Evolutionary conservation across 2,329 filamentous ascomycete species (phyloP).

Genomic region (Aspergillus texensis): DNA sequence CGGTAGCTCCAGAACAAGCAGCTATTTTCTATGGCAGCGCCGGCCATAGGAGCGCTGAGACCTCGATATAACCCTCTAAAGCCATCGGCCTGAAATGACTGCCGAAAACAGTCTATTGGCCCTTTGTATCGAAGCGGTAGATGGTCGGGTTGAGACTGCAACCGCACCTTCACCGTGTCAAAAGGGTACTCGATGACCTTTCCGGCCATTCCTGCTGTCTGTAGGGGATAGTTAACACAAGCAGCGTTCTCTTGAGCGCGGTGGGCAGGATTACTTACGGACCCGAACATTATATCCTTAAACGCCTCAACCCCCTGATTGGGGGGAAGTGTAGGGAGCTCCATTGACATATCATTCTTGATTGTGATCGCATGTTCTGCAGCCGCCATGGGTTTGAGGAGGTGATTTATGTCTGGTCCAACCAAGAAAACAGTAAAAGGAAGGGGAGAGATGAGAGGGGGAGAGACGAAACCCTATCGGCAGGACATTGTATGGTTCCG

Average conservation of each 20-base stretch:
- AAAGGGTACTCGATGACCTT: constrained; percentile 99
- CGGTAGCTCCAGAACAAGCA: constrained; percentile 91
- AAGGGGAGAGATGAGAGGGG: constrained; percentile 7
- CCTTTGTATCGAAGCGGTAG: constrained; percentile 80
- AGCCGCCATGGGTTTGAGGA: constrained; percentile 38
- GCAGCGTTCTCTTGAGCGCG: neutral
- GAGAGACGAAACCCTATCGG: constrained; percentile 22
- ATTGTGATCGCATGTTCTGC: constrained; percentile 40
- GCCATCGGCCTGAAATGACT: constrained; percentile 81
- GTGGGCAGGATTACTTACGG: constrained; percentile 56
- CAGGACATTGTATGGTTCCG: constrained; percentile 30
- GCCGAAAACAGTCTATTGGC: constrained; percentile 88
- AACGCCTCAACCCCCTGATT: constrained; percentile 67
- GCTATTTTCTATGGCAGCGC: constrained; percentile 89
- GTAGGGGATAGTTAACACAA: neutral
- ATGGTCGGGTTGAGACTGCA: constrained; percentile 91
- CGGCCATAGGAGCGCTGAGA: constrained; percentile 86
- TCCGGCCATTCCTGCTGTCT: constrained; percentile 82
- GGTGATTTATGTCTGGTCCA: constrained; percentile 3
- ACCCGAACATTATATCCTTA: constrained; percentile 88
- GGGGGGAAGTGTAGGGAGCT: constrained; percentile 42
- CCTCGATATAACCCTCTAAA: constrained; percentile 83
- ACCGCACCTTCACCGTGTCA: constrained; percentile 95
- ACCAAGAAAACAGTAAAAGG: constrained; percentile 7
- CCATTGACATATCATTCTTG: constrained; percentile 44